phyloP scores from a whole-genome alignment of 1,284 basidiomycete genomes.

The Leccinum subrobustum region DNA sequence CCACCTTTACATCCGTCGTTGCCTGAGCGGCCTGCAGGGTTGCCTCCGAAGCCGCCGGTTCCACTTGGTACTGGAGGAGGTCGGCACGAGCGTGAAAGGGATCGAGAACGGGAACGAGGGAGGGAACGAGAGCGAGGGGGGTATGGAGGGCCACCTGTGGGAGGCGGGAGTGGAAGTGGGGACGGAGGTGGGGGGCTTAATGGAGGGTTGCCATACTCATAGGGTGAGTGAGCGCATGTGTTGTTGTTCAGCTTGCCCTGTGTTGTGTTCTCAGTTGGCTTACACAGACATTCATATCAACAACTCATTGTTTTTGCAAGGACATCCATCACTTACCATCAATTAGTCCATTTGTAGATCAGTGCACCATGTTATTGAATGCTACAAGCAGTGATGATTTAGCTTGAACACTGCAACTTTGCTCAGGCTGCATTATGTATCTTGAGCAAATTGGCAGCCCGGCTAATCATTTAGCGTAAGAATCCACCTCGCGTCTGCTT shows the following conservation, averaged over 20 bases:
- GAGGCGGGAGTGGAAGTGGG: conserved; percentile 10
- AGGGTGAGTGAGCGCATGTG: conserved; percentile 5
- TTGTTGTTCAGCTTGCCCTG: neutral
- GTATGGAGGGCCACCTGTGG: conserved; percentile 9
- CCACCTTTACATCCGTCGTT: conserved; percentile 21
- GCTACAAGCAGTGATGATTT: neutral
- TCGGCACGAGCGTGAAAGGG: conserved; percentile 24
- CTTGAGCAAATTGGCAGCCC: no score
- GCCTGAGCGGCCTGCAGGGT: conserved; percentile 18
- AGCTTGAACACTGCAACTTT: neutral
- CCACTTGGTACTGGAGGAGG: conserved; percentile 15
- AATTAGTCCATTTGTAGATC: neutral
- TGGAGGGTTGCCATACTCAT: conserved; percentile 27
- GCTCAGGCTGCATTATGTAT: no score
- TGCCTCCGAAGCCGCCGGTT: conserved; percentile 21
- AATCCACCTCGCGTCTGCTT: no score
- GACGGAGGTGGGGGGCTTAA: conserved; percentile 17
- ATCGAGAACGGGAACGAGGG: neutral
- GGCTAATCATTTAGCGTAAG: neutral
- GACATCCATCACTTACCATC: neutral
- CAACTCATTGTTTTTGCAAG: neutral
- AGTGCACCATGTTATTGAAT: neutral
- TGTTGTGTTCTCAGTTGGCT: neutral
- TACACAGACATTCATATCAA: neutral
- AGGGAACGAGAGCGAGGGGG: conserved; percentile 19